phyloP scores from a whole-genome alignment of 2,329 filamentous ascomycete genomes.

The Fusarium virguliforme region DNA sequence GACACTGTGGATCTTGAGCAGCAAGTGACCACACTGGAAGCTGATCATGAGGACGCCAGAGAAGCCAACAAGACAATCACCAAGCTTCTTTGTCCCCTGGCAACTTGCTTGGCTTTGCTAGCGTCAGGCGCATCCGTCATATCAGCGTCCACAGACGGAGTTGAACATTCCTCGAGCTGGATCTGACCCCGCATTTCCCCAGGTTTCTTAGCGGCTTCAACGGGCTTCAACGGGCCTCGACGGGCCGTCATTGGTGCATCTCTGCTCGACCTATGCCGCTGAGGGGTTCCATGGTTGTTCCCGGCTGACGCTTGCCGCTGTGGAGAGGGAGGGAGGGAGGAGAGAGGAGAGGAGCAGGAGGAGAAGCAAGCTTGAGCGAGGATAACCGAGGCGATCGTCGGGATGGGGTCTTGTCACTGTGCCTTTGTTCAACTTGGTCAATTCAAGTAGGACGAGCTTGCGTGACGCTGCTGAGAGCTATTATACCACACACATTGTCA shows the following conservation, averaged over 20 bases:
- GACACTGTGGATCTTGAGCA: not conserved
- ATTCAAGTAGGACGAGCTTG: constrained; percentile 2
- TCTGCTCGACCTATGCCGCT: constrained; percentile 16
- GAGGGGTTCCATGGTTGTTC: constrained; percentile 41
- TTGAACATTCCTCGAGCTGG: not conserved
- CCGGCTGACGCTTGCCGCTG: constrained; percentile 31
- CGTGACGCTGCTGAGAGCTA: not conserved
- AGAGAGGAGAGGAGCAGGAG: constrained; percentile 12
- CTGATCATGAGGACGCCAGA: not conserved
- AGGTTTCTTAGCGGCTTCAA: constrained; percentile 35
- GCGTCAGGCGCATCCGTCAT: constrained; percentile 6
- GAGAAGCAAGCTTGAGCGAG: constrained; percentile 32
- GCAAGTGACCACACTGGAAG: not conserved
- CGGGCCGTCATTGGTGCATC: constrained; percentile 35
- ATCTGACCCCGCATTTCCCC: constrained; percentile 50
- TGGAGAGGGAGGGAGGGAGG: constrained; percentile 35
- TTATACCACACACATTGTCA: not conserved
- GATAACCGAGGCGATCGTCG: constrained; percentile 44
- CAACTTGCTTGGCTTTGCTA: not conserved
- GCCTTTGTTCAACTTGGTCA: constrained; percentile 9
- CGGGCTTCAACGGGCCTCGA: not conserved
- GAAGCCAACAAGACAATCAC: constrained; percentile 1
- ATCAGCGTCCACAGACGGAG: constrained; percentile 11
- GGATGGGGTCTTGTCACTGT: constrained; percentile 2
- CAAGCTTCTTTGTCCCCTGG: not conserved